Base-by-base conservation (phyloP, 768 basidiomycete species). In the Suillus occidentalis region DNA sequence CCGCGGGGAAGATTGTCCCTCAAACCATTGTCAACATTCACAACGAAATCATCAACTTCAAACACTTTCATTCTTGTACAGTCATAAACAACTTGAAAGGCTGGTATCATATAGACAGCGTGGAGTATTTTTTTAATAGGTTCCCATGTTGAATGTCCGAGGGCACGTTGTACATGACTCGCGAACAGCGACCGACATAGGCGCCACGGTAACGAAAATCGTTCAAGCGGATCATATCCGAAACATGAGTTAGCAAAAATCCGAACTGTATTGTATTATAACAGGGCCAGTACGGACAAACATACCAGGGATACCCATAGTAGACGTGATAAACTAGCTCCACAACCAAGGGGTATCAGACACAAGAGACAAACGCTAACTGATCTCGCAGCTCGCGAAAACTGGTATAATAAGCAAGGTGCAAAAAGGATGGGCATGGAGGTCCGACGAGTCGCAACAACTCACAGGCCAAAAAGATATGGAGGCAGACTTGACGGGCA, bases 281-380 rank as follows among this genome's bases (percentile, higher is more conserved):
- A 72, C 72, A 71, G 63, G 47, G 63, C 63, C 57, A 50, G 52
- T 61, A 60, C 61, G 63, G 61, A 65, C 70, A 67, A 62, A 70
- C 69, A 72, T 66, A 70, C 69, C 67, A 69, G 53, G 53, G 52
- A 66, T 71, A 73, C 66, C 70, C 74, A 71, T 76, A 76, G 70
- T 76, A 72, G 69, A 75, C 68, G 70, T 73, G 67, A 72, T 77
- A 76, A 77, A 65, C 76, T 76, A 76, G 65, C 36, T 53, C 42
- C 64, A 63, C 64, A 60, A 71, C 64, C 22, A 40, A 55, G 66
- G 75, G 76, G 76, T 76, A 77, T 69, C 72, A 68, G 9, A 65
- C 9, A 31, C n/a, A 45, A 70, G 59, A 70, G 55, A 36, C 43
- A 59, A 42, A 50, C 58, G 62, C 42, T 45, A 39, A 58, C 57